Evolutionary conservation across 2,329 filamentous ascomycete genomes (phyloP), one percentile per base, ranked within the genome.

Genomic region (Colletotrichum australisinense): DNA sequence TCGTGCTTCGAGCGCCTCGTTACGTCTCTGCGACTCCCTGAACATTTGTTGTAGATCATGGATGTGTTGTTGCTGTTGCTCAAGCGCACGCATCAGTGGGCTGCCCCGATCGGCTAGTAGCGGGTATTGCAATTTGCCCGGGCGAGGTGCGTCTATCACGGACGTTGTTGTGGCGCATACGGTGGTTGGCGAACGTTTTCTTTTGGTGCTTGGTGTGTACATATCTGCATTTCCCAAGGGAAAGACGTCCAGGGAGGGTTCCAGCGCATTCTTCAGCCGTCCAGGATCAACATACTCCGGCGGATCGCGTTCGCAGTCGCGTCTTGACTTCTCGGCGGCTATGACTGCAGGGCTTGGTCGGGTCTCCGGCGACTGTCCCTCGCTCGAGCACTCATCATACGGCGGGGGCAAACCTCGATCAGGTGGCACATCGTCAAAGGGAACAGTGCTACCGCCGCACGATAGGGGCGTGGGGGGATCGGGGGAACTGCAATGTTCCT

Each of bases 371-470:
- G 30, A 59, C 30, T 24, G n/a, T 62, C 49, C 57, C 12, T 63
- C 46, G 19, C 16, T 46, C 58, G 22, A 24, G 24, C 58, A 62
- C 56, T 63, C 46, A 14, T 7, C 49, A 46, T 69, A 69, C 4
- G 66, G 59, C 49, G 67, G 67, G 8, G 67, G 59, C 32, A 19
- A 6, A 19, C 49, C 35, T 38, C 24, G 52, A 4, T 9, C 38
- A 28, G 26, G 46, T 24, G 59, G 58, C 8, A 24, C 53, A n/a
- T 42, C 32, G 24, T 69, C 67, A 26, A 69, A 69, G 26, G 67
- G 24, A 26, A 69, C 59, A 16, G 67, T 69, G 59, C 67, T 69
- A 16, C 57, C 66, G 49, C 32, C 28, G 28, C 8, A 63, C 26
- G 66, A 68, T 7, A 32, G 46, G 16, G 38, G 38, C 32, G 66